Percentiles rank a stretch among this genome's conserved stretches.
Conservation (phyloP, 2,329 filamentous ascomycete genomes). For the Aspergillus sp. region DNA sequence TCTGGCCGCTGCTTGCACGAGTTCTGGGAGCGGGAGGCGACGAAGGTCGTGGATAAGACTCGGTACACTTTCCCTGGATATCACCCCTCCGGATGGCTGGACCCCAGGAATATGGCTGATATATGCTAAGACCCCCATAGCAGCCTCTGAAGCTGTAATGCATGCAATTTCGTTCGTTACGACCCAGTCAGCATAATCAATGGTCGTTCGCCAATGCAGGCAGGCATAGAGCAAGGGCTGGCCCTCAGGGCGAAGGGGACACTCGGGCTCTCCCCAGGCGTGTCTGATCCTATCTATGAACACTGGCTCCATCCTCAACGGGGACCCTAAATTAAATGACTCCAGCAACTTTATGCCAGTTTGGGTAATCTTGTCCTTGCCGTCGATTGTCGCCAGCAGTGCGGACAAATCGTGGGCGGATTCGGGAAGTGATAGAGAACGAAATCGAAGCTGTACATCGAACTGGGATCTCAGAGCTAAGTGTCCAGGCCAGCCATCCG, state of each 20-base stretch:
- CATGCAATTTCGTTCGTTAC: conserved; percentile 5
- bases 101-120: not conserved
- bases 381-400: no score
- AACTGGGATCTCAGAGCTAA: no score
- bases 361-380: not conserved
- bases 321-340: not conserved
- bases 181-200: conserved; percentile 2
- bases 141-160: conserved; percentile 2
- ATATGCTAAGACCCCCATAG: conserved; percentile 1
- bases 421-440: no score
- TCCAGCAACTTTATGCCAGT: not conserved
- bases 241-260: not conserved
- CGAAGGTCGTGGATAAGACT: not conserved
- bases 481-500: no score
- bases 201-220: conserved; percentile 5
- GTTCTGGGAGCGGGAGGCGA: not conserved
- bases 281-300: not conserved
- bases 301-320: not conserved
- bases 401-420: no score
- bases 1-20: conserved; percentile 1
- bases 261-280: not conserved
- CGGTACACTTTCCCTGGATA: not conserved
- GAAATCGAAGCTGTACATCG: no score
- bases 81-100: not conserved
- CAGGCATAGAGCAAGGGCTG: not conserved